Base-by-base conservation (phyloP, 176 grass and related monocot species). In the Tillandsia fasciculata region DNA sequence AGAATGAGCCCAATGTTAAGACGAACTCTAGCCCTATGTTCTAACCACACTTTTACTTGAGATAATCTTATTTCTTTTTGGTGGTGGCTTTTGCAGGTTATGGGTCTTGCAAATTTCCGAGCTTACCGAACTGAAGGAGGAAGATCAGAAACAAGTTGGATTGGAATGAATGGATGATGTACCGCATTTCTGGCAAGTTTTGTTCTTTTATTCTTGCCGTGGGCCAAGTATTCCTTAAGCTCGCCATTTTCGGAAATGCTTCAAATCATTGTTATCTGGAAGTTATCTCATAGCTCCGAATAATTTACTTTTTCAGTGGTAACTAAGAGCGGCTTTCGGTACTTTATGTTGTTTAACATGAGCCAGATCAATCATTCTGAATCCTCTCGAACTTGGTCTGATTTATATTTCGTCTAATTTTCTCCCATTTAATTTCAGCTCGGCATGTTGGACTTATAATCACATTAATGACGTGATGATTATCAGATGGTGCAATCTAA, bases 41-140 rank as follows among this genome's bases (percentile, higher is more conserved):
- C 33, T 6, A 42, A 33, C 29, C 33, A 18, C 17, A 7, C 20
- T 1, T 22, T 54, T 22, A 15, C 3, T 10, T 3, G n/a, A 26
- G 2, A 53, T 15, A 4, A 42, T 47, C 12, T 28, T 13, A 2
- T 7, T 42, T 7, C 33, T 42, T 42, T 20, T 2, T 2, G 56
- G 13, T 61, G 56, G 13, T 61, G n/a, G 56, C 29, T 24, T 65
- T 9, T 52, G 24, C 73, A 75, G 73, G 73, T 66, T 65, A 53
- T 23, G 73, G 73, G 53, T 75, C 49, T 33, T 75, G 73, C 73
- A 53, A 75, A 66, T 75, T 53, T 14, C 63, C 50, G 17, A 66
- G 73, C 15, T 73, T 53, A 15, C 11, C 56, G 13, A 73, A 49
- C 27, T 64, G 33, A 27, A 73, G 54, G 17, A 61, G 13, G 56